phyloP scores from a whole-genome alignment of 2,329 filamentous ascomycete species.

The Teratosphaeria viscida region DNA sequence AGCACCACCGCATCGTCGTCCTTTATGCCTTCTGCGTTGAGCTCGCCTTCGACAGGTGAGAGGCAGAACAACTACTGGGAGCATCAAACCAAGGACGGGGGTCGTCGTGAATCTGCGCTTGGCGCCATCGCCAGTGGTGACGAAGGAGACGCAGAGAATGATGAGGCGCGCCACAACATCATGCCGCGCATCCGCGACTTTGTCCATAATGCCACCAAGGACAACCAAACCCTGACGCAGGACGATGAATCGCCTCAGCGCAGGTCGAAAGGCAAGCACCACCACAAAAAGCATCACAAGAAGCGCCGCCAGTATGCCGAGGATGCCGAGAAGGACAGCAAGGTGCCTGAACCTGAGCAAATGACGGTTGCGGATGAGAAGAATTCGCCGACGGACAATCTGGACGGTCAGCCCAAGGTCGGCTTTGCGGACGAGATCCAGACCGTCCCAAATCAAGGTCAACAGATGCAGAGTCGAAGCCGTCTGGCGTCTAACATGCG shows the following conservation, averaged over 20 bases:
- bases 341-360: slow-evolving; percentile 19
- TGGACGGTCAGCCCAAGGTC: slow-evolving; percentile 21
- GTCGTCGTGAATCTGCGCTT: slow-evolving; percentile 25
- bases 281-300: slow-evolving; percentile 34
- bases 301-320: slow-evolving; percentile 29
- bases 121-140: slow-evolving; percentile 41
- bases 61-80: slow-evolving; percentile 30
- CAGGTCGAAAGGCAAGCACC: slow-evolving; percentile 19
- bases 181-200: slow-evolving; percentile 39
- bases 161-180: slow-evolving; percentile 22
- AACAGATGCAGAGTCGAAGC: neutral
- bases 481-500: slow-evolving; percentile 24
- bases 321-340: slow-evolving; percentile 23
- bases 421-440: slow-evolving; percentile 31
- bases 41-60: slow-evolving; percentile 33
- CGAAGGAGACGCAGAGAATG: slow-evolving; percentile 47
- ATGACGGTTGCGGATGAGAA: neutral
- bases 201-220: slow-evolving; percentile 16
- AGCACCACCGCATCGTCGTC: slow-evolving; percentile 49
- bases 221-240: slow-evolving; percentile 1
- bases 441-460: slow-evolving; percentile 9
- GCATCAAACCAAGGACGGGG: slow-evolving; percentile 11
- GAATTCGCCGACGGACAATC: slow-evolving; percentile 2
- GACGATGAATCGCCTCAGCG: slow-evolving; percentile 24
- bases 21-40: slow-evolving; percentile 31